Conservation (phyloP, 257 asterid species). For the Perilla frutescens region DNA sequence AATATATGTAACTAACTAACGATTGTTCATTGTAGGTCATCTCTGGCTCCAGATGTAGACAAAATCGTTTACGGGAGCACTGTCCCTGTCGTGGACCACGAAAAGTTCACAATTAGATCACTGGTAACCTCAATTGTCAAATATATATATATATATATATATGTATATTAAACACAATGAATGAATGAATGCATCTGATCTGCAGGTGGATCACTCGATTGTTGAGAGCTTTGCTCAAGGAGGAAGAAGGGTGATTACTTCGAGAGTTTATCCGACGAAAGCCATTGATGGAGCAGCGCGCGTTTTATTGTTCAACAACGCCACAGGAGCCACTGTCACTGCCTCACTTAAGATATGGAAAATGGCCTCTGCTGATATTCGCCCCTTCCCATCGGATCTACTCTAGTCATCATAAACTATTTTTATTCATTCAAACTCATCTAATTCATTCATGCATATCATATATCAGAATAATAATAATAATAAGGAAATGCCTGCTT, state of each 20-base stretch:
- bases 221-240: conserved; percentile 88
- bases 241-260: conserved; percentile 72
- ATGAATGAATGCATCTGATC: too few species aligned
- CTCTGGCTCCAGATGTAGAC: conserved; percentile 63
- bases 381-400: conserved; percentile 41
- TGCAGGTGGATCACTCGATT: conserved; percentile 77
- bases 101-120: conserved; percentile 60
- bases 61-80: conserved; percentile 69
- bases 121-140: conserved; percentile 48
- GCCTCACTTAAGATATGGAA: conserved; percentile 76
- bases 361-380: conserved; percentile 61
- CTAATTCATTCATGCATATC: too few species aligned
- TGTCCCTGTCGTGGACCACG: conserved; percentile 70
- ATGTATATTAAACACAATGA: too few species aligned
- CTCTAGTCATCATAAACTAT: neutral
- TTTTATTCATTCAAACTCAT: too few species aligned
- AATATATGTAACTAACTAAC: neutral
- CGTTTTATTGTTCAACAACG: conserved; percentile 75
- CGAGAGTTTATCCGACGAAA: conserved; percentile 74
- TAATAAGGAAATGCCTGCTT: too few species aligned
- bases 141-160: too few species aligned
- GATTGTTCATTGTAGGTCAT: conserved; percentile 53
- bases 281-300: conserved; percentile 64
- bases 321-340: conserved; percentile 57
- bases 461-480: too few species aligned